Base-by-base conservation (phyloP, 2,329 filamentous ascomycete species). In the Xylaria sp. region DNA sequence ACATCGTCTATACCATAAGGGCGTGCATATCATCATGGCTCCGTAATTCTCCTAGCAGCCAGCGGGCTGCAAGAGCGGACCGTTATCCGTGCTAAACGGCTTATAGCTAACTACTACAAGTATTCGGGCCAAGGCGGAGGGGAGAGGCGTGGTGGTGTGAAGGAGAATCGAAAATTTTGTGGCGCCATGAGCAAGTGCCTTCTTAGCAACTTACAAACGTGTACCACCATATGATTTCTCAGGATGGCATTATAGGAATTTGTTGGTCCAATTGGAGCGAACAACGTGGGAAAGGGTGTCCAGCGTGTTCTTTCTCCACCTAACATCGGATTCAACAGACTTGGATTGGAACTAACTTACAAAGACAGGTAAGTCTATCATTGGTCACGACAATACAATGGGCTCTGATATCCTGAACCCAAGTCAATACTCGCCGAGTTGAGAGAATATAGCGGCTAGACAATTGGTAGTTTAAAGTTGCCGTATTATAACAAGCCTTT, bases 281-380 rank as follows among this genome's bases (percentile, higher is more conserved):
- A 74, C 71, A 76, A 76, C 74, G 75, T 76, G 74, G 72, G 69
- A 69, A 69, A 61, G 62, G 66, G 65, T 72, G 70, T 61, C 72
- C 69, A 70, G 67, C 70, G 71, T 71, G 66, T 68, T 72, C 66
- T 46, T 60, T 63, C 68, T 69, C 68, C 66, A 66, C 66, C 59
- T 23, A 63, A 59, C 66, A 69, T 69, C 53, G 44, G 64, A 67
- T 62, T 67, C 62, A 49, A 61, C 56, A 13, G 15, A 58, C 53
- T 60, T 38, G 60, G 56, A 59, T 53, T 67, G 46, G 36, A 63
- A 58, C 61, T 38, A 65, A 66, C 57, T 65, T 59, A 65, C 61
- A 61, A 54, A 54, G 44, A 38, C 17, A 44, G 49, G 26, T 56
- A 33, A 7, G 40, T 17, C 36, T 62, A 15, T 28, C 26, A 70